Evolutionary conservation across 192 early-diverging fungal genomes (phyloP), one percentile per base, ranked within the genome.

Genomic region (Linderina pennispora): DNA sequence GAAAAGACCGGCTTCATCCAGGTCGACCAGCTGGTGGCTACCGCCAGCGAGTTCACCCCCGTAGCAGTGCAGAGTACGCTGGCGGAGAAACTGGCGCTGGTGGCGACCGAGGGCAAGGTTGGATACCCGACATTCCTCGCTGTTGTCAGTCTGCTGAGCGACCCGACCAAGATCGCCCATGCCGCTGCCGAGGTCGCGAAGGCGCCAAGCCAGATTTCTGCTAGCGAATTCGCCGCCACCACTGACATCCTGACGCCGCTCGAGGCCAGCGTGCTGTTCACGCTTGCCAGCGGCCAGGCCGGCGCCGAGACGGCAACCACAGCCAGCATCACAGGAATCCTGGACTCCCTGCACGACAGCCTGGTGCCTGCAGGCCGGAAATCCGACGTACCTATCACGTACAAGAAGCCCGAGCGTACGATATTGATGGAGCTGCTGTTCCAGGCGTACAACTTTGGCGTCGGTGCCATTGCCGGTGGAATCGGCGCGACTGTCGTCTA

Each of bases 401-500:
- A 18, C 26, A 1, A 32, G 10, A 10, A 31, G 5, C 19, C 6
- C 8, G 48, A 47, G 48, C 56, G 54, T 26, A 17, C 48, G 7
- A 34, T 23, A 5, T 23, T 54, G 23, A 69, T 66, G 61, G 78
- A 84, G 52, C 28, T 59, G 1, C 35, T 76, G 40, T 75, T 78
- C 48, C 79, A 77, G 59, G 69, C 74, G 1, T 86, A 86, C 58
- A 84, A 80, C 55, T 89, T 95, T 77, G 55, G 72, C 10, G 73
- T 94, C 20, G 95, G 90, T 31, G 80, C 90, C 3, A 80, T 96
- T 57, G 88, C 87, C 50, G 95, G 95, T 58, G 89, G 91, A 21
- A 82, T 96, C 31, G 95, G 95, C 35, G 95, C 95, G 3, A 87
- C 90, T 4, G 83, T 82, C 40, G 92, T 98, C 19, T 98, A 95